Base-by-base conservation (phyloP, 352 stramenopile genomes). In the Chloridella minuta region DNA sequence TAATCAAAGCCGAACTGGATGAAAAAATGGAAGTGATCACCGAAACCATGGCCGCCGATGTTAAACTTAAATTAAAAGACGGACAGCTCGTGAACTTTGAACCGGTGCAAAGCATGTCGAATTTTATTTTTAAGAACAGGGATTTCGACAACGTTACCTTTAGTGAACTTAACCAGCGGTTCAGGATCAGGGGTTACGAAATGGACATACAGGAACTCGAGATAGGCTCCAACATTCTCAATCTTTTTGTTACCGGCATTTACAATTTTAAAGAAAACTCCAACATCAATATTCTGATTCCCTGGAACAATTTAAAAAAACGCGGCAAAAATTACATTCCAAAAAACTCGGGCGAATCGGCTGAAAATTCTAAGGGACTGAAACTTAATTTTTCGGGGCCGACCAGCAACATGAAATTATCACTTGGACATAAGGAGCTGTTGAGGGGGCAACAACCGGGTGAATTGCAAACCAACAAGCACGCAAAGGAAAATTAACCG, bases 201-300 rank as follows among this genome's bases (percentile, higher is more conserved):
- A 66, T 66, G 10, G n/a, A 66, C 10, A 66, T 66, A n/a, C 10
- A 66, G 10, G 40, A 66, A n/a, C 10, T 66, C 10, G 40, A 66
- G n/a, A 66, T 66, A 18, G 40, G 10, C 10, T 66, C 40, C 40
- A 66, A n/a, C n/a, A 66, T 66, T n/a, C 40, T 66, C 40, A n/a
- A 66, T 66, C 40, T 66, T 66, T 66, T 18, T 66, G 40, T 66
- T 66, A 66, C 10, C n/a, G 40, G 40, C 40, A 18, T 66, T 18
- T 66, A 66, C n/a, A 66, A 66, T 66, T n/a, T 66, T n/a, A 66
- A 66, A 66, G 40, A n/a, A n/a, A 66, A 66, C n/a, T 66, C 40
- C 10, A 66, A 66, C n/a, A 66, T 66, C n/a, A 66, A 66, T n/a
- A 66, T 66, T 10, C n/a, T 66, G 40, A 66, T 66, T 66, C 40